Conservation (phyloP, 768 basidiomycete genomes). For the Chalciporus piperatus region DNA sequence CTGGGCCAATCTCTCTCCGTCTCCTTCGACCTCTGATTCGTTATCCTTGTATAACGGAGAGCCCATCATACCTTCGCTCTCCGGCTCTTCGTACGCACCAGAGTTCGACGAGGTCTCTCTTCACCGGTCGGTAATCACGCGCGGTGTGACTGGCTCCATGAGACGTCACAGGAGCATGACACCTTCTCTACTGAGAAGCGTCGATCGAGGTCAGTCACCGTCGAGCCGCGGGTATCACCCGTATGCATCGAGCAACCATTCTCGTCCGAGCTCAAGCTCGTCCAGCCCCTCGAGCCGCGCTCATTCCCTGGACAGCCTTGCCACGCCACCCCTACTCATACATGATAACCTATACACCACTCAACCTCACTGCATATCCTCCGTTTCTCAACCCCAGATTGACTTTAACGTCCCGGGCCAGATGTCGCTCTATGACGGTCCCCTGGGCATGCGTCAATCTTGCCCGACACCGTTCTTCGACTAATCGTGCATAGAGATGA, state of each 20-base stretch:
- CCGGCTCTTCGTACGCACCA: conserved; percentile 68
- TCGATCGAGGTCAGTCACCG: conserved; percentile 47
- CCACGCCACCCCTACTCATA: conserved; percentile 19
- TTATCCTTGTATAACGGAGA: conserved; percentile 36
- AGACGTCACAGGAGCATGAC: conserved; percentile 77
- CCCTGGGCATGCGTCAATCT: conserved; percentile 20
- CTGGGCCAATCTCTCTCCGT: conserved; percentile 22
- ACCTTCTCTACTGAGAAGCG: conserved; percentile 55
- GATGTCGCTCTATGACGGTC: conserved; percentile 28
- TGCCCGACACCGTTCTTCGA: conserved; percentile 23
- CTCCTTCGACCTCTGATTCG: conserved; percentile 18
- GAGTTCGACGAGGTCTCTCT: conserved; percentile 51
- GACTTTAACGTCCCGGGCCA: conserved; percentile 21
- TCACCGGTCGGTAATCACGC: conserved; percentile 22
- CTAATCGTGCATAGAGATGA: conserved; percentile 18
- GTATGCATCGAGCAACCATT: conserved; percentile 39
- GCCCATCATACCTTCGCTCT: conserved; percentile 42
- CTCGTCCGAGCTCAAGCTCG: conserved; percentile 28
- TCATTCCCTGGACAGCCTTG: conserved; percentile 28
- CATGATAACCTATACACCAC: conserved; percentile 9
- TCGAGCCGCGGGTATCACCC: conserved; percentile 55
- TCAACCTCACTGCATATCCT: conserved; percentile 23
- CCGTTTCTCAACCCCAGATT: conserved; percentile 16
- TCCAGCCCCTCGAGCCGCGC: conserved; percentile 31
- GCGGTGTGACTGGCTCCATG: conserved; percentile 52